phyloP scores from a whole-genome alignment of 768 basidiomycete species.

The Basidioascus undulatus region DNA sequence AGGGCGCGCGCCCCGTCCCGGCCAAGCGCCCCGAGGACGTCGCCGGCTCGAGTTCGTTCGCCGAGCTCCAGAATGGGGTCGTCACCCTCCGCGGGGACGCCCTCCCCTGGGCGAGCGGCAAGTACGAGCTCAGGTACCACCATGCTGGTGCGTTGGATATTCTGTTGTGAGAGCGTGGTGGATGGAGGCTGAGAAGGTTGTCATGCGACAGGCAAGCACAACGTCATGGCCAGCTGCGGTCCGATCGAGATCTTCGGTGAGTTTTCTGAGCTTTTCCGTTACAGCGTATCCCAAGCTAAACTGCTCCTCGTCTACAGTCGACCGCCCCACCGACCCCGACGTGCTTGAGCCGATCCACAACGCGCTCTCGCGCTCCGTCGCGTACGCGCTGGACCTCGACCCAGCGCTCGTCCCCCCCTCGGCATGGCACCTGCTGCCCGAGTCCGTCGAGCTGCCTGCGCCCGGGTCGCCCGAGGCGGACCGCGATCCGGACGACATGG shows the following conservation, averaged over 20 bases:
- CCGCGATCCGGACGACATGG: conserved; percentile 73
- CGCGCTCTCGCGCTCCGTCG: conserved; percentile 9
- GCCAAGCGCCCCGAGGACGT: conserved; percentile 21
- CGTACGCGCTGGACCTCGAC: conserved; percentile 10
- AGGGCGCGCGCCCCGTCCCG: conserved; percentile 45
- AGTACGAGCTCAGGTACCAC: conserved; percentile 75
- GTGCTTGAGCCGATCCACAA: conserved; percentile 42
- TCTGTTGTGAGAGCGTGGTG: neutral
- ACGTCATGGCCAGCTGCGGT: conserved; percentile 59
- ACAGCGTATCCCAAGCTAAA: conserved; percentile 3
- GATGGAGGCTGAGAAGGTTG: conserved; percentile 24
- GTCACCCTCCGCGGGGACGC: conserved; percentile 53
- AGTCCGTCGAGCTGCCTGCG: neutral
- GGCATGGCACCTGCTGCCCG: conserved; percentile 1
- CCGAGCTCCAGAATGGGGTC: conserved; percentile 24
- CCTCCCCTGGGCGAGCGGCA: conserved; percentile 64
- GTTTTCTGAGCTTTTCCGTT: neutral
- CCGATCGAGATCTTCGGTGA: conserved; percentile 73
- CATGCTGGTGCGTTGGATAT: conserved; percentile 14
- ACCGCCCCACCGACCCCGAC: conserved; percentile 32
- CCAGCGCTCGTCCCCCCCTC: conserved; percentile 9
- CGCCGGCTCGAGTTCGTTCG: conserved; percentile 3
- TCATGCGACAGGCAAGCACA: conserved; percentile 93
- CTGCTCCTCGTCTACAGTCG: conserved; percentile 25
- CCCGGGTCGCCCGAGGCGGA: conserved; percentile 16